Base-by-base conservation (phyloP, 2,329 filamentous ascomycete species). In the Alternaria viburni region DNA sequence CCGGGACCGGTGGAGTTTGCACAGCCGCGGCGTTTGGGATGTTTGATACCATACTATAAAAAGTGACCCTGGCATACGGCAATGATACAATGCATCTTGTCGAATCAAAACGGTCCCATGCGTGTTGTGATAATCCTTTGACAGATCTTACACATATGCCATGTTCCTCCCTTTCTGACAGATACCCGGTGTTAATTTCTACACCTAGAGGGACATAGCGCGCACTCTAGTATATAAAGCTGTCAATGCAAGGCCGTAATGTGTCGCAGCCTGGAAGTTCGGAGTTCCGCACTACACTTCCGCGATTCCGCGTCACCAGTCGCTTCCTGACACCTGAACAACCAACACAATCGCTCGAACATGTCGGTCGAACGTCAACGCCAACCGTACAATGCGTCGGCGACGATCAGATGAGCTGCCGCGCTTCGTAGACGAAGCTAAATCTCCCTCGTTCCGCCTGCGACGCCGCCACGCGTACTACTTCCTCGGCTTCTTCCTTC, bases 351-450 rank as follows among this genome's bases (percentile, higher is more conserved):
- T 25, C 45, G 36, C 41, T 21, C 43, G 56, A 59, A 59, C 49
- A 69, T 69, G 66, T 54, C 32, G 61, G 43, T 49, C 44, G 36
- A 54, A 36, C 21, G 21, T 50, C 54, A 49, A 45, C 36, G 36
- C 21, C 50, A 41, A 56, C 46, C 46, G 62, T 68, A 76, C 50
- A 15, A 79, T 80, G 76, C 76, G 72, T 64, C 74, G 72, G 59
- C 73, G 72, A 63, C 70, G 66, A 72, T 79, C 75, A 55, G 72
- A 77, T 61, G 75, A 77, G 61, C 74, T 79, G n/a, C 77, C 77
- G 11, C 77, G 68, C 3, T 78, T 70, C 58, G 57, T 67, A 49
- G 69, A 63, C 23, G 66, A 71, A n/a, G 13, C 15, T n/a, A 61
- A 66, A 17, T 23, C 60, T 36, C 64, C 44, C 13, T 52, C 68